Base-by-base conservation (phyloP, 140 eudicot genomes). In the Senecio squalidus region DNA sequence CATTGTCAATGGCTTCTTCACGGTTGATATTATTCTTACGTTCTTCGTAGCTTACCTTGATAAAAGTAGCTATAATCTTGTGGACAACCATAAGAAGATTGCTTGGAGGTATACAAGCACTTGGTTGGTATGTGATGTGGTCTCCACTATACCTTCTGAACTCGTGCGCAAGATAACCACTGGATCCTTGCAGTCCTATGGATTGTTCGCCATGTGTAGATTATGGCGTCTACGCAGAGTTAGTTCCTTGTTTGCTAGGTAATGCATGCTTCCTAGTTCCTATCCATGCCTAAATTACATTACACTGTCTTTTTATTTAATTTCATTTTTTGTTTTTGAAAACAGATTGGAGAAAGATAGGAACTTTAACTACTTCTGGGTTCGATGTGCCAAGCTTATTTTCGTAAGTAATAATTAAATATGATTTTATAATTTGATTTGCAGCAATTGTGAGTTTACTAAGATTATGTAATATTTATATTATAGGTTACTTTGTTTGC, bases 11-110 rank as follows among this genome's bases (percentile, higher is more conserved):
- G 80, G 53, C 4, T 80, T 90, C 40, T 90, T 90, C 33, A 83
- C 83, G 34, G 18, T 86, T 51, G 97, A 86, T 69, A 86, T 90
- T 10, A 3, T 80, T 13, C 79, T 90, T 14, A 80, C 95, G 22
- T 90, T 90, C 81, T 85, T 90, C 36, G 94, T 90, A 26, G 97
- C 97, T 4, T 90, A 82, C 74, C 78, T 78, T 4, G 94, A 90
- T 54, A 83, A 80, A 74, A 47, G 57, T 24, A 82, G 85, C 16
- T 90, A 77, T 48, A 81, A 78, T 45, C 79, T 90, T 11, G 73
- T 90, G 20, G 95, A 85, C 57, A 40, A 75, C 13, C 94, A 18
- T 1, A 85, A 68, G 68, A 41, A 47, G 62, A 90, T 90, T 70
- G 97, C 94, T 53, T 70, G 68, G 83, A 82, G 70, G 40, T 84